phyloP scores from a whole-genome alignment of 164 flowering plant species.

The Santalum album region DNA sequence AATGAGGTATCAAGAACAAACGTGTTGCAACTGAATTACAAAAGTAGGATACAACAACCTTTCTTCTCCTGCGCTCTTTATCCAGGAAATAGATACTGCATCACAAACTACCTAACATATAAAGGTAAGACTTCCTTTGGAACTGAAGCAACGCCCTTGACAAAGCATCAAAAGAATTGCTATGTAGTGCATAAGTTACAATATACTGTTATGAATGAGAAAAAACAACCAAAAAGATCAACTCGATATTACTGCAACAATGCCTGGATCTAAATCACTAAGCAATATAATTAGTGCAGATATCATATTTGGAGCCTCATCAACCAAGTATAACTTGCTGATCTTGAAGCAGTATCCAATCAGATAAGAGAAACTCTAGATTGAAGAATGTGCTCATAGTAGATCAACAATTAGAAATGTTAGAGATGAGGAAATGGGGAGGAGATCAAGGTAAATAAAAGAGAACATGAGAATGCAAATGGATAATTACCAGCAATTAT shows the following conservation, averaged over 20 bases:
- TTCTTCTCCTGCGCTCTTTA: conserved; percentile 84
- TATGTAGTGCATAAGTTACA: conserved; percentile 3
- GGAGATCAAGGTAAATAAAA: background rate
- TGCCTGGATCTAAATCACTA: conserved; percentile 81
- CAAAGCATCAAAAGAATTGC: conserved; percentile 89
- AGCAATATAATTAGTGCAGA: conserved; percentile 78
- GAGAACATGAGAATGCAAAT: too few relatives aligned
- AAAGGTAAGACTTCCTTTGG: conserved; percentile 93
- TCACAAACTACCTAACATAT: conserved; percentile 84
- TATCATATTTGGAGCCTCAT: conserved; percentile 89
- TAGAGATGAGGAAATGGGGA: background rate
- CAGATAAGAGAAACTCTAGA: conserved; percentile 69
- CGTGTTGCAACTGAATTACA: background rate
- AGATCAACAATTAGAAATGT: background rate
- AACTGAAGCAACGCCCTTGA: conserved; percentile 67
- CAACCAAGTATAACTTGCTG: conserved; percentile 89
- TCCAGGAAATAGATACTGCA: conserved; percentile 93
- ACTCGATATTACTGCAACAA: conserved; percentile 49
- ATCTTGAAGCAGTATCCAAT: conserved; percentile 86
- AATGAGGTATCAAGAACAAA: background rate
- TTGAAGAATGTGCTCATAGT: conserved; percentile 44
- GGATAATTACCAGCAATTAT: conserved; percentile 2
- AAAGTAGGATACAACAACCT: conserved; percentile 26
- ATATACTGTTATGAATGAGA: conserved; percentile 1
- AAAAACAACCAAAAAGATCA: background rate